Evolutionary conservation across 176 grass and related monocot genomes (phyloP), one percentile per base, ranked within the genome.

Genomic region (Miscanthus lutarioriparius): DNA sequence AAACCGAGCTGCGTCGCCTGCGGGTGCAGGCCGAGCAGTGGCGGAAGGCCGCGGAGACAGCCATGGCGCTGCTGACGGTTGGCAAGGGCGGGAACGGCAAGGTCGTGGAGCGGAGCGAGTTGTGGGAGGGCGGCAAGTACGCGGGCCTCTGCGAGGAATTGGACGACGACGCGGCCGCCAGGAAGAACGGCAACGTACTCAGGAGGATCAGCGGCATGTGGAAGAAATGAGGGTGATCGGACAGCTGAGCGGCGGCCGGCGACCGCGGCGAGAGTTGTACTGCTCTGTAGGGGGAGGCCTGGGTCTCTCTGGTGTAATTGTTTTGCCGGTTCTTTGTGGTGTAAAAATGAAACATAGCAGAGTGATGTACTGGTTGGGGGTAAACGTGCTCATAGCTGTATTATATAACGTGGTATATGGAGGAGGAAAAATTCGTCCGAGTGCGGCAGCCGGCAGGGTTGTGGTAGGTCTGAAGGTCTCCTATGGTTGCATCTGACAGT

Each of bases 1-100:
- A 96, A 39, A 67, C 82, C 13, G 97, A 99, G 82, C 71, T 99
- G 75, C 90, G 88, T 73, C 94, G 79, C 36, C 84, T 99, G 70
- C 89, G 88, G 70, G 88, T 99, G 86, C 97, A 99, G 81, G 97
- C 97, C 39, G 97, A 99, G 80, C 97, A 99, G 73, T 99, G 97
- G 97, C 83, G 90, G 74, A 99, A 99, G 72, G 97, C 97, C 4
- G 97, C 97, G 17, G 97, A 99, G 79, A 91, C 93, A 0, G 97
- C 97, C 7, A 94, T 96, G 85, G 80, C 91, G 33, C 61, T 99
- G 86, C 91, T 96, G 63, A 94, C 93, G 8, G 92, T 89, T 10
- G 88, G 90, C 49, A 94, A 92, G 59, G 83, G 79, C 79, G 74
- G 68, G 48, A 97, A 97, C 81, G 92, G 92, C 32, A 92, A 89